Evolutionary conservation across 2,329 filamentous ascomycete genomes (phyloP), one percentile per base, ranked within the genome.

Genomic region (Aspergillus glaucus): DNA sequence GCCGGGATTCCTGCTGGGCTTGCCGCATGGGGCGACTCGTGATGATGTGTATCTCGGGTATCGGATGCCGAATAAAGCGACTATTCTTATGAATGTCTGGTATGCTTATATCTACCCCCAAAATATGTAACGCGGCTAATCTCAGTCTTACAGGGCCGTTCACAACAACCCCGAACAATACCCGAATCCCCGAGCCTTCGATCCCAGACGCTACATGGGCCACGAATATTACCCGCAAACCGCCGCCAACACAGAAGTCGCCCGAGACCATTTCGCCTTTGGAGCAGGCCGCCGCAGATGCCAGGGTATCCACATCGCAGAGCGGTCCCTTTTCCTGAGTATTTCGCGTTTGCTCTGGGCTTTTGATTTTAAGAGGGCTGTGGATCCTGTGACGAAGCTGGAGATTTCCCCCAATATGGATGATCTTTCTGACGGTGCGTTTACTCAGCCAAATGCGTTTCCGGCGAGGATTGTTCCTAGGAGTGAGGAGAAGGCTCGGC

Each of bases 281-380:
- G 60, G 61, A 4, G 44, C 48, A 6, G 58, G 60, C 3, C 56
- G 61, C 6, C 56, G 57, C 12, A 50, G 60, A 37, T 62, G 60
- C 40, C 60, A 58, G 7, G 59, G 59, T 2, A 72, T 78, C 53
- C 77, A 82, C 45, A 69, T 82, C 1, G 77, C 76, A 0, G 73
- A 77, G 39, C 72, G 76, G 0, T 79, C 72, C 0, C 65, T 81
- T 0, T 67, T 70, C 8, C 61, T 77, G 1, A 72, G 68, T 40
- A 71, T 79, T 17, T 68, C 76, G 0, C 70, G 74, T 2, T 62
- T 78, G 0, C 58, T 84, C 0, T 84, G 79, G 80, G 79, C 58
- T 1, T 67, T 66, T 32, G 17, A 47, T 3, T 48, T 57, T 8
- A 17, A 39, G 36, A 39, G 26, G 26, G 4, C 26, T 30, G 10